Evolutionary conservation across 768 basidiomycete species (phyloP), one percentile per base, ranked within the genome.

Genomic region (Russula vinacea): DNA sequence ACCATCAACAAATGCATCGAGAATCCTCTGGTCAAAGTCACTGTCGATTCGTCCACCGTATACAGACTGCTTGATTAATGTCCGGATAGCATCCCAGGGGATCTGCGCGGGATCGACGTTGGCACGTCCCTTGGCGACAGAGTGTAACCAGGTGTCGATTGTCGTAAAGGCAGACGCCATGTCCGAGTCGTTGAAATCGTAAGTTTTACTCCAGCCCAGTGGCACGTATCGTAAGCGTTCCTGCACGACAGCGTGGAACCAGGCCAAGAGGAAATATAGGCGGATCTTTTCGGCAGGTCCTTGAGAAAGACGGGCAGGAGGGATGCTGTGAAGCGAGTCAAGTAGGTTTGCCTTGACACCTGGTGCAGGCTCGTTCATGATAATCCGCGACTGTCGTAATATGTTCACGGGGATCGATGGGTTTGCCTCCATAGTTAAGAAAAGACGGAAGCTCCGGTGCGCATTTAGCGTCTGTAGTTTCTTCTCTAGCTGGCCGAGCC

Each of bases 101-200:
- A 99, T 94, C 11, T 82, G 80, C 0, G 84, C 88, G 1, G 97
- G 97, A 73, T 98, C 90, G 61, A 99, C 84, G 72, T 98, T 98
- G 5, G 94, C 83, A 59, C 89, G 83, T 24, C 95, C 96, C 73
- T 92, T 90, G 5, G 95, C 88, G 56, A 89, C 81, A 0, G 82
- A 73, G 56, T 80, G 81, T 56, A 98, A 80, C 94, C 96, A 98
- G 1, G 86, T 81, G 72, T 98, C 95, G 73, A 98, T 97, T 19
- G 92, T 95, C 47, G 82, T 83, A 71, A 93, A 90, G 1, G 95
- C 95, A 13, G 96, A 90, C 17, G 90, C 84, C 84, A 97, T 90
- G 73, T 99, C 97, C 5, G 96, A 97, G 73, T 98, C 95, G 75
- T 99, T 99, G 84, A 98, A 98, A 74, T 98, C 97, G 76, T 98